Evolutionary conservation across 345 rosid genomes (phyloP).

Genomic region (Erodium maritimum): DNA sequence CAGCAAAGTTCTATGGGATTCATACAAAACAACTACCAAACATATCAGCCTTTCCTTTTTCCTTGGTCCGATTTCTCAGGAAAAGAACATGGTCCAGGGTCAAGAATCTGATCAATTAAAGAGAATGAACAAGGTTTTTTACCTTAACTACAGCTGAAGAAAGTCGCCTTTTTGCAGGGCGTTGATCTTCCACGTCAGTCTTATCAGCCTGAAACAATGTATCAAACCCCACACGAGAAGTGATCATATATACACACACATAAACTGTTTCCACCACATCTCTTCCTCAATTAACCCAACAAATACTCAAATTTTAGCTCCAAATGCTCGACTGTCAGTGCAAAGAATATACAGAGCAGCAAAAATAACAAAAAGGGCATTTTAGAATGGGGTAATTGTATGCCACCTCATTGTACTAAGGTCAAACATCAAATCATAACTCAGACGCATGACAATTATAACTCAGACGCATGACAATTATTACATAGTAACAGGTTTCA

Average conservation of each 20-base stretch:
- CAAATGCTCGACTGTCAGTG: no score
- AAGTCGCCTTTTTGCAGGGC: constrained; percentile 76
- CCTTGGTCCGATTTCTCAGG: not conserved
- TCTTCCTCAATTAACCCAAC: not conserved
- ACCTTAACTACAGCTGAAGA: constrained; percentile 94
- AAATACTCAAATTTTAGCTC: not conserved
- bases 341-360: no score
- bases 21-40: no score
- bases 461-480: no score
- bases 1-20: no score
- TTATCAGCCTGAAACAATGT: constrained; percentile 52
- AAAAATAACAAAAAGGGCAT: constrained; percentile 1
- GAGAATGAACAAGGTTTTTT: not conserved
- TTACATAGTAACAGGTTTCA: no score
- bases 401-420: no score
- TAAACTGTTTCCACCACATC: not conserved
- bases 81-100: not conserved
- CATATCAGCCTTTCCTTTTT: not conserved
- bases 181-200: constrained; percentile 60
- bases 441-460: no score
- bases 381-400: no score
- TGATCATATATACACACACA: not conserved
- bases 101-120: not conserved
- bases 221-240: not conserved
- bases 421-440: no score